Base-by-base conservation (phyloP, 2,329 filamentous ascomycete species). In the Ascochyta koolunga region DNA sequence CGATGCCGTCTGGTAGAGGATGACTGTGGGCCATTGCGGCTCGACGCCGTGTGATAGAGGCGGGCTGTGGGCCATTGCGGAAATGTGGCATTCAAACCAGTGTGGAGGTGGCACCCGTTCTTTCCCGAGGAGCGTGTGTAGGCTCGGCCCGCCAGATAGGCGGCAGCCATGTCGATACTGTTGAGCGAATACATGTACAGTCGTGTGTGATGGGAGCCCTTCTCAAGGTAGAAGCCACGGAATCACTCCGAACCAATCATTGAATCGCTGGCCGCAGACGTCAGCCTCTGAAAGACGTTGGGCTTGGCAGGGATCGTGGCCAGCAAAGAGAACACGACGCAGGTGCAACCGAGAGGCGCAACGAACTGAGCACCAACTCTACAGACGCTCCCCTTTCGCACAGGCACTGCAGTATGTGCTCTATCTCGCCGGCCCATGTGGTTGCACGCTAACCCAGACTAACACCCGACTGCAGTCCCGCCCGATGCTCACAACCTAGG, bases 261-360 rank as follows among this genome's bases (percentile, higher is more conserved):
- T 13, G 37, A n/a, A 9, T 19, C 19, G 24, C 32, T 43, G 36
- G 25, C 46, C 18, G 42, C 42, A 38, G 46, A 50, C 46, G 45
- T 54, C 51, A 50, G 45, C 46, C n/a, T 33, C 16, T 39, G 29
- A 50, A 54, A 47, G 53, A 43, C 47, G 47, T 33, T 39, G 49
- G 56, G 50, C 43, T 46, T 56, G 65, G 63, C 65, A 62, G 65
- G 63, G 56, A 57, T 61, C 59, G 59, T 60, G 27, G 57, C 51
- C 40, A 60, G 50, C 52, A 50, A 43, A 54, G 52, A 55, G 55
- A 54, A 64, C 57, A 65, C 58, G 56, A 56, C 57, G 56, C 62
- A 55, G 35, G 57, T 43, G 52, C 61, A 55, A 62, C 56, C 24
- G 41, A 41, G 43, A 32, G 54, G 55, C 49, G 56, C 47, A 57